These are phyloP conservation scores for Penicillium arizonense DNA, from an alignment of 495 filamentous ascomycete genomes.

Conservation along the genomic window DNA sequence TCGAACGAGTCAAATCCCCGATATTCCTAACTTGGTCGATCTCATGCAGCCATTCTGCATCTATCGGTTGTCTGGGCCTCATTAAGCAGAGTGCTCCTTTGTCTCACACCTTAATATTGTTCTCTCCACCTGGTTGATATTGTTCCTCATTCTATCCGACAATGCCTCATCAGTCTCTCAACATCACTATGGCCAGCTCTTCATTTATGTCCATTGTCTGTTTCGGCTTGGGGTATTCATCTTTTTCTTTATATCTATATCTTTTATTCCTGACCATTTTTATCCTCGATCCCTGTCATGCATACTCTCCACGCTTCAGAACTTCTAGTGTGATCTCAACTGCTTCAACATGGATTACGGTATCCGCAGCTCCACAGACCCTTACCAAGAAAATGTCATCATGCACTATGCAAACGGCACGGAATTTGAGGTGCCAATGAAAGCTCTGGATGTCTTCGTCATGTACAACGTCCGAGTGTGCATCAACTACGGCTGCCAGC, in stretches of 20 bases:
- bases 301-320: background rate
- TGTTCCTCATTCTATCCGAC: constrained; percentile 15
- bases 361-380: background rate
- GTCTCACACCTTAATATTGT: constrained; percentile 25
- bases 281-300: background rate
- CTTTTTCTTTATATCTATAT: background rate
- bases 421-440: constrained; percentile 48
- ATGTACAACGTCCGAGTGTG: constrained; percentile 50
- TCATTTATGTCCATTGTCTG: constrained; percentile 5
- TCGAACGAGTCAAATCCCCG: background rate
- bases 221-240: background rate
- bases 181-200: background rate
- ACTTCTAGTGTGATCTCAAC: background rate
- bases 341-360: background rate
- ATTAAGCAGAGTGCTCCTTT: constrained; percentile 3
- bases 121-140: constrained; percentile 18
- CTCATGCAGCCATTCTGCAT: constrained; percentile 2
- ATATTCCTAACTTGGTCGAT: background rate
- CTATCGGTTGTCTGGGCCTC: background rate
- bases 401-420: constrained; percentile 52
- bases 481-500: constrained; percentile 71
- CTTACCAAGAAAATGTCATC: constrained; percentile 51
- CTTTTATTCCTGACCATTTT: background rate
- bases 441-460: constrained; percentile 46
- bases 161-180: constrained; percentile 2